Conservation (phyloP, 2,329 filamentous ascomycete genomes). For the Cladosporium phlei region DNA sequence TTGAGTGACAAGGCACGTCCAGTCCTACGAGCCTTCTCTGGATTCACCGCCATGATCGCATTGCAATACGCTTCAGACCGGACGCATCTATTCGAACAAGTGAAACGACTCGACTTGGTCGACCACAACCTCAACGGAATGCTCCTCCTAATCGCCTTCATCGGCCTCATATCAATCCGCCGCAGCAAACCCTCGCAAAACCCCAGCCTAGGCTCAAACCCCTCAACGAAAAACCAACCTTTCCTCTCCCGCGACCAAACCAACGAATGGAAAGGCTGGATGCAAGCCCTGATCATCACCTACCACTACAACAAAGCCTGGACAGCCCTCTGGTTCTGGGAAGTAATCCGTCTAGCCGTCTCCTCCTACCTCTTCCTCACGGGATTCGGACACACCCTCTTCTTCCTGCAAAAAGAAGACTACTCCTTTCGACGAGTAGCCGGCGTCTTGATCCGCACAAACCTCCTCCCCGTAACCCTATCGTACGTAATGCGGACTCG, state of each 20-base stretch:
- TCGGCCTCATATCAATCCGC: conserved; percentile 23
- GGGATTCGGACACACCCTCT: conserved; percentile 57
- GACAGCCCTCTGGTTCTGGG: conserved; percentile 48
- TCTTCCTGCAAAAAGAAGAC: conserved; percentile 54
- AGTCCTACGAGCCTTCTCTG: conserved; percentile 14
- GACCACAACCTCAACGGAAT: conserved; percentile 32
- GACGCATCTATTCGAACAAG: conserved; percentile 50
- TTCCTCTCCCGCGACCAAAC: conserved; percentile 54
- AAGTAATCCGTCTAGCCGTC: conserved; percentile 51
- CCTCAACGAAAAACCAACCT: conserved; percentile 29
- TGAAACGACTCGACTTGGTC: conserved; percentile 38
- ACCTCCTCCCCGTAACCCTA: conserved; percentile 51
- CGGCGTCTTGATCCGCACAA: conserved; percentile 53
- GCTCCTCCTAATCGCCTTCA: conserved; percentile 27
- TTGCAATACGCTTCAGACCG: conserved; percentile 49
- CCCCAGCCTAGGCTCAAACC: conserved; percentile 3
- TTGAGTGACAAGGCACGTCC: conserved; percentile 12
- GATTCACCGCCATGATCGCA: conserved; percentile 21
- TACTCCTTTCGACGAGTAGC: conserved; percentile 52
- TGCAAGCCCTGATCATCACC: conserved; percentile 53
- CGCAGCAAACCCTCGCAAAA: conserved; percentile 15
- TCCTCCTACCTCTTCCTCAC: conserved; percentile 60
- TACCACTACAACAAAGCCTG: conserved; percentile 57
- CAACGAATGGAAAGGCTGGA: conserved; percentile 64
- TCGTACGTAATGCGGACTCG: conserved; percentile 54